Evolutionary conservation across 495 filamentous ascomycete genomes (phyloP).

Genomic region (Lophiostoma macrostomum): DNA sequence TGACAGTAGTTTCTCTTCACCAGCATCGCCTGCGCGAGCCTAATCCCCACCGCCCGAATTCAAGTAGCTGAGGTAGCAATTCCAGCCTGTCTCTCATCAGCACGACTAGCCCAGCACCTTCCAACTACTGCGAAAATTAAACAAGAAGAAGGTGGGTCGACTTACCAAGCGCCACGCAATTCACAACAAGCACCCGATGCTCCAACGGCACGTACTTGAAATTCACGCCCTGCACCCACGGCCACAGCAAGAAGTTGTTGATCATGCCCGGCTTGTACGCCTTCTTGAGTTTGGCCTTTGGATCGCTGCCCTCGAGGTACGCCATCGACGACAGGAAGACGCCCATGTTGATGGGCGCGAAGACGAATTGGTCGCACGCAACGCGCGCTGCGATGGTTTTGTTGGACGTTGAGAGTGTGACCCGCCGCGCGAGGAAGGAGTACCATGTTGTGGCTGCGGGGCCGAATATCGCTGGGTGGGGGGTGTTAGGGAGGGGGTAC

Average conservation of each 20-base stretch:
- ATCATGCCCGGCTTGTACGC: conserved; percentile 67
- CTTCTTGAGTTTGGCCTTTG: conserved; percentile 65
- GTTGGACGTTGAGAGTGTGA: conserved; percentile 60
- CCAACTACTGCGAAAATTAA: neutral
- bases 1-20: too few relatives aligned
- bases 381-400: conserved; percentile 78
- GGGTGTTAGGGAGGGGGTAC: neutral
- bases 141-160: conserved; percentile 24
- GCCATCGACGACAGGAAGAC: conserved; percentile 85
- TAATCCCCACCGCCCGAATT: too few relatives aligned
- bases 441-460: conserved; percentile 90
- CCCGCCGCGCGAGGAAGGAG: conserved; percentile 66
- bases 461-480: conserved; percentile 72
- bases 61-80: conserved; percentile 86
- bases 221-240: conserved; percentile 83
- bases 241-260: conserved; percentile 92
- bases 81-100: conserved; percentile 71
- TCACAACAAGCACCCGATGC: conserved; percentile 83
- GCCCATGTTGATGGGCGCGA: conserved; percentile 77
- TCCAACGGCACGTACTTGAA: conserved; percentile 88
- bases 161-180: conserved; percentile 73
- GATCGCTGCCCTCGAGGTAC: conserved; percentile 73
- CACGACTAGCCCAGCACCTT: conserved; percentile 6
- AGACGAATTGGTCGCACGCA: conserved; percentile 77
- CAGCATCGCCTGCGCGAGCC: too few relatives aligned